A percentile compares a stretch with the other conserved stretches of the same genome.
Evolutionary conservation across 176 grass and related monocot species (phyloP).

Genomic region (Pontederia paniculata): DNA sequence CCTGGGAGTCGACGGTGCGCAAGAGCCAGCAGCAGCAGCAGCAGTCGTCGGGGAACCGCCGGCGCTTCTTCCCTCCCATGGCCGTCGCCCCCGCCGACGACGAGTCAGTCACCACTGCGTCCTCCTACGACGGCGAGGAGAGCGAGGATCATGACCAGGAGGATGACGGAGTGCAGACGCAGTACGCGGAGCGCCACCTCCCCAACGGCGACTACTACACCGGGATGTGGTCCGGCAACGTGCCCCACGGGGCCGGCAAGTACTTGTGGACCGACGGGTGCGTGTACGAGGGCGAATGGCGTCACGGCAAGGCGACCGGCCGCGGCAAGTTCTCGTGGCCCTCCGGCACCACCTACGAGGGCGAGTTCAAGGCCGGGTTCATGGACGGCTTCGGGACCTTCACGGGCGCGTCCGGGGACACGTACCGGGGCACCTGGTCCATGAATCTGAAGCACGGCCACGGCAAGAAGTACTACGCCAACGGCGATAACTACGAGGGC

Average conservation of each 20-base stretch:
- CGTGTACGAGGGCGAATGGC: slow-evolving; percentile 22
- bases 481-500: slow-evolving; percentile 19
- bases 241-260: slow-evolving; percentile 12
- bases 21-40: slow-evolving; percentile 1
- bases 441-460: slow-evolving; percentile 17
- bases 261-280: slow-evolving; percentile 13
- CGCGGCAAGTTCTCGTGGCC: slow-evolving; percentile 15
- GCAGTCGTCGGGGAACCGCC: background rate
- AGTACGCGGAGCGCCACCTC: background rate
- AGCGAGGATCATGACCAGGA: background rate
- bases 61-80: slow-evolving; percentile 5
- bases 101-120: background rate
- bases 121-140: background rate
- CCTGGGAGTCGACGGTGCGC: slow-evolving; percentile 9
- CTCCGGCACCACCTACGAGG: slow-evolving; percentile 15
- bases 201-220: slow-evolving; percentile 14
- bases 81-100: slow-evolving; percentile 10
- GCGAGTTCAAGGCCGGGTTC: slow-evolving; percentile 19
- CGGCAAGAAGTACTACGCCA: slow-evolving; percentile 15
- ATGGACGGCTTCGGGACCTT: slow-evolving; percentile 17
- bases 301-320: slow-evolving; percentile 8
- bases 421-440: slow-evolving; percentile 16
- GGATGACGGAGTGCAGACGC: background rate
- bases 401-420: slow-evolving; percentile 8
- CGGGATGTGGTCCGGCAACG: slow-evolving; percentile 2